Evolutionary conservation across 2,329 filamentous ascomycete genomes (phyloP).

Genomic region (Exophiala dermatitidis): DNA sequence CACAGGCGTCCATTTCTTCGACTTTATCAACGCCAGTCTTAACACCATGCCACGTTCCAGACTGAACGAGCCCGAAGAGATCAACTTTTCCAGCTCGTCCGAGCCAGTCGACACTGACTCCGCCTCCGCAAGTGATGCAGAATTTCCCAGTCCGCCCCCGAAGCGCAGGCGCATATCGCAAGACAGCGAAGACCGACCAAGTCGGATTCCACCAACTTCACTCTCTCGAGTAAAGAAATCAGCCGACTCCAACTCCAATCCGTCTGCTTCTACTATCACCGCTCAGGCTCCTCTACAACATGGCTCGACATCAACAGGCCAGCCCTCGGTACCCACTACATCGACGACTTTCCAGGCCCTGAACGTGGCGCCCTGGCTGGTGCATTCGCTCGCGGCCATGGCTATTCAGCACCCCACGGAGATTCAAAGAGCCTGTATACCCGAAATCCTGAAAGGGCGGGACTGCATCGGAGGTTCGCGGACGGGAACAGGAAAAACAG

Average conservation of each 20-base stretch:
- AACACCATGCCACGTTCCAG: conserved; percentile 3
- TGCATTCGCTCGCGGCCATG: conserved; percentile 66
- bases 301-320: neutral
- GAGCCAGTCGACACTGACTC: neutral
- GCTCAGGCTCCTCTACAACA: neutral
- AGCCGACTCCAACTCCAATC: neutral
- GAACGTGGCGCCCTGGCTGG: conserved; percentile 76
- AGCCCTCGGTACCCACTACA: conserved; percentile 5
- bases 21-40: neutral
- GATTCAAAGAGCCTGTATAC: conserved; percentile 89
- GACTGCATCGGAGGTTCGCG: conserved; percentile 93
- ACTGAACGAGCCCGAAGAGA: neutral
- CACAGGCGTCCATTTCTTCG: neutral
- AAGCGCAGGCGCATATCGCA: conserved; percentile 25
- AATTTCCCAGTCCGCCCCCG: conserved; percentile 16
- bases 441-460: conserved; percentile 79
- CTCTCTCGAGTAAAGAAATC: conserved; percentile 16
- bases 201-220: neutral
- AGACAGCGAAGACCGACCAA: neutral
- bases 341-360: conserved; percentile 64
- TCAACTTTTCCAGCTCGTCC: neutral
- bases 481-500: conserved; percentile 94
- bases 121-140: neutral
- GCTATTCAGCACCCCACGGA: conserved; percentile 83
- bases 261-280: neutral